These are phyloP conservation scores for Capsicum chinense DNA, from an alignment of 257 asterid species.

Conservation along the genomic window DNA sequence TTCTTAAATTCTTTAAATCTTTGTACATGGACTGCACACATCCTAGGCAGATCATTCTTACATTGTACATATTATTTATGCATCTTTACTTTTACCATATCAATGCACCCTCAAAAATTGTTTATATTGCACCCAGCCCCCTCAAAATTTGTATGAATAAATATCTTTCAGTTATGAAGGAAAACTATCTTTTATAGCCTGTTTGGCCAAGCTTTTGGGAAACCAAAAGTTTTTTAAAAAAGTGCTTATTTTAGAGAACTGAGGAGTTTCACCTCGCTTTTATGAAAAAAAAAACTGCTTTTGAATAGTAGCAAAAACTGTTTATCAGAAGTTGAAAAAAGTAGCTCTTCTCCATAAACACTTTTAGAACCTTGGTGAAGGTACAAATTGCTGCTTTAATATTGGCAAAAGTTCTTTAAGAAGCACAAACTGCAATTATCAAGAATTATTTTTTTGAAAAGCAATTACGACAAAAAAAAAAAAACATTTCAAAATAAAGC, in stretches of 20 bases:
- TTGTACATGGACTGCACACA: not conserved
- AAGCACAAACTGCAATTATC: not conserved
- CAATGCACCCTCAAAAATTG: too few relatives aligned
- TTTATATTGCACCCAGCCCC: not conserved
- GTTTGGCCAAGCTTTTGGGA: not conserved
- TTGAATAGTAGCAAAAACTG: not conserved
- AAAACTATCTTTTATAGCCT: not conserved
- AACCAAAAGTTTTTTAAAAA: not conserved
- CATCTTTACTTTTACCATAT: constrained; percentile 16
- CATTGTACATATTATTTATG: not conserved
- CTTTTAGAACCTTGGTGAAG: not conserved
- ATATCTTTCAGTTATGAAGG: not conserved
- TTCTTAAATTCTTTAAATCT: constrained; percentile 7
- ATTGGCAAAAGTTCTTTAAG: not conserved
- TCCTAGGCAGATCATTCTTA: constrained; percentile 15
- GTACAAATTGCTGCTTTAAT: not conserved
- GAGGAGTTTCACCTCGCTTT: not conserved
- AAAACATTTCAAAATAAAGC: not conserved
- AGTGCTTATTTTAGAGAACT: not conserved
- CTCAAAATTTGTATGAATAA: not conserved
- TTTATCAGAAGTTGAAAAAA: not conserved
- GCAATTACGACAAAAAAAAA: not conserved
- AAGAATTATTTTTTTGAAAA: not conserved
- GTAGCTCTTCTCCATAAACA: not conserved
- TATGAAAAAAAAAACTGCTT: not conserved